Evolutionary conservation across 805 yeast genomes (phyloP), one percentile per base, ranked within the genome.

Genomic region (Candida lessepsii): DNA sequence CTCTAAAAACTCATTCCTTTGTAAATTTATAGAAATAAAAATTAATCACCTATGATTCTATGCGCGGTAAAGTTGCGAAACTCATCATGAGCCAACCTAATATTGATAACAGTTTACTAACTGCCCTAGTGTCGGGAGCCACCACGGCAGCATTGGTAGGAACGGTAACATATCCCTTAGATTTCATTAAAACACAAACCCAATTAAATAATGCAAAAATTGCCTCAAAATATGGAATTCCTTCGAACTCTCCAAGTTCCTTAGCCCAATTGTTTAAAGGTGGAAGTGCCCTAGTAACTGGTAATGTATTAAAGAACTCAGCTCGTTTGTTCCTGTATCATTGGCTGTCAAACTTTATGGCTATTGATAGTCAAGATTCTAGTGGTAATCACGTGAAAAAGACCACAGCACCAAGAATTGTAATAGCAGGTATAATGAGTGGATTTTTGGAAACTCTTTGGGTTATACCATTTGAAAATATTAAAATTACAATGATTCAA

Each of bases 401-500:
- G 47, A 72, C 87, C 2, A 73, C 82, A 6, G 95, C 95, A 1
- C 91, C 95, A 8, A 72, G 88, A 51, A 74, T 87, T 29, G 85
- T 87, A 6, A 80, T 85, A 43, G 96, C 96, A 3, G 96, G 95
- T 8, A 71, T 73, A 1, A 75, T 87, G 67, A 85, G 96, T 4
- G 98, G 96, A 2, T 71, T 84, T 42, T 65, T 82, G 31, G 98
- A 93, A 59, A 81, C 95, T 2, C 47, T 89, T 24, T 76, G 85
- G 73, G 78, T 91, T 16, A 85, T 93, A 14, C 99, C 98, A 0
- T 90, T 91, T 58, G 99, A 91, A 55, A 86, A 83, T 53, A 71
- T 88, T 49, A 88, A 88, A 56, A 81, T 85, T 2, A 73, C 83
- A 7, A 77, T 86, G 86, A 81, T 88, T 45, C 95, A 87, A 52